phyloP scores from a whole-genome alignment of 2,329 filamentous ascomycete genomes.

The Stagonosporopsis chrysanthemi region DNA sequence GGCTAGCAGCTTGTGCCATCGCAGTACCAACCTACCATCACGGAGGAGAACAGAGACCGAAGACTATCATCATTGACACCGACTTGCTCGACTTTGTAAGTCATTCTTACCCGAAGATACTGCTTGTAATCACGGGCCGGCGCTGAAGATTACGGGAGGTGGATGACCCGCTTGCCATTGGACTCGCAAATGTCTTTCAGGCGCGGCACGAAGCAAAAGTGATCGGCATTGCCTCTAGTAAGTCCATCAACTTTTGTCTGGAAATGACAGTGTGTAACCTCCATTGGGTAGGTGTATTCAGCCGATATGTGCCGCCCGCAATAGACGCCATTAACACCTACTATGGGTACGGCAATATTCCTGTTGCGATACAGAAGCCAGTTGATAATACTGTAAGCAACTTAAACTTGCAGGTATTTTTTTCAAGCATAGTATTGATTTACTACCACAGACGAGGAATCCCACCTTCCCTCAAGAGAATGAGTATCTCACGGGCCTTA shows the following conservation, averaged over 20 bases:
- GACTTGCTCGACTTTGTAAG: slow-evolving; percentile 10
- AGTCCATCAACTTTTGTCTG: neutral
- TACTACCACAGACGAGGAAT: neutral
- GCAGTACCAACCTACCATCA: neutral
- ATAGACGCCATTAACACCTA: slow-evolving; percentile 10
- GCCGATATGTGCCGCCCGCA: slow-evolving; percentile 7
- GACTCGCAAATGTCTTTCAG: slow-evolving; percentile 6
- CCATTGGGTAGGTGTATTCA: neutral
- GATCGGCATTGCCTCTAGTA: slow-evolving; percentile 6
- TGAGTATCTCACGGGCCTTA: slow-evolving; percentile 6
- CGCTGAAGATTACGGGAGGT: neutral
- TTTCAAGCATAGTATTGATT: neutral
- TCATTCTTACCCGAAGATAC: too few relatives aligned
- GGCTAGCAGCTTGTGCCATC: neutral
- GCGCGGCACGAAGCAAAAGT: neutral
- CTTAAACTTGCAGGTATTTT: accelerated
- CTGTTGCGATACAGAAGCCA: slow-evolving; percentile 12
- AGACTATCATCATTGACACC: slow-evolving; percentile 8
- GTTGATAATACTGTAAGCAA: slow-evolving; percentile 8
- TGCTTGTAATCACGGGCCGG: neutral
- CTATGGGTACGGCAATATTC: slow-evolving; percentile 1
- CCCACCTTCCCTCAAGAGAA: slow-evolving; percentile 6
- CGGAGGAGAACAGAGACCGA: neutral
- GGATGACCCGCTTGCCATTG: slow-evolving; percentile 6
- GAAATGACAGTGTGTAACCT: neutral